Percentiles rank a stretch among this genome's conserved stretches.
phyloP scores from a whole-genome alignment of 2,329 filamentous ascomycete genomes.

The Clonostachys chloroleuca region DNA sequence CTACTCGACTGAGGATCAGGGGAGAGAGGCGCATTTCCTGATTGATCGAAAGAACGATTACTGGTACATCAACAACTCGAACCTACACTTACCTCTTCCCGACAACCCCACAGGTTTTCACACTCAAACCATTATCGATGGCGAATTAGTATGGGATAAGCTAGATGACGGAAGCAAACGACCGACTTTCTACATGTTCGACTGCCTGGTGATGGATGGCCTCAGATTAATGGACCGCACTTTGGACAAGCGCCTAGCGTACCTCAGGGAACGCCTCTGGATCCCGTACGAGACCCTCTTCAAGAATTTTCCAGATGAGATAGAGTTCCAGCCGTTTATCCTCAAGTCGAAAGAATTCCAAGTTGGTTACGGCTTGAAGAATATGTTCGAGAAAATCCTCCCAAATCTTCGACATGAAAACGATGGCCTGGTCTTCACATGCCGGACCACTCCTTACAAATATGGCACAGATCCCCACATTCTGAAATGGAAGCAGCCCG shows the following conservation, averaged over 20 bases:
- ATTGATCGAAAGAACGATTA: conserved; percentile 99
- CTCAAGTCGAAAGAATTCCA: conserved; percentile 88
- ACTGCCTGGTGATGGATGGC: conserved; percentile 80
- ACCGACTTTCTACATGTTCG: conserved; percentile 87
- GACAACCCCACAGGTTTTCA: conserved; percentile 67
- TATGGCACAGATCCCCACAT: conserved; percentile 91
- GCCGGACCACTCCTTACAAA: conserved; percentile 78
- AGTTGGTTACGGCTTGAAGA: conserved; percentile 80
- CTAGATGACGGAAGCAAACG: conserved; percentile 61
- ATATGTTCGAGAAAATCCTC: conserved; percentile 87
- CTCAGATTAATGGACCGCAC: conserved; percentile 72
- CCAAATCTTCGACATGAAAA: conserved; percentile 87
- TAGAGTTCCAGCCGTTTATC: conserved; percentile 68
- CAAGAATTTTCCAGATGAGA: conserved; percentile 64
- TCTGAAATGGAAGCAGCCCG: conserved; percentile 94
- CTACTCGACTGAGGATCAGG: conserved; percentile 70
- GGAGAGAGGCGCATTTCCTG: conserved; percentile 74
- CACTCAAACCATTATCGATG: conserved; percentile 78
- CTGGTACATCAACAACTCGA: conserved; percentile 69
- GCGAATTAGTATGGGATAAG: conserved; percentile 87
- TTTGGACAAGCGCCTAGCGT: conserved; percentile 83
- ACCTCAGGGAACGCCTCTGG: conserved; percentile 76
- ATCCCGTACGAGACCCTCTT: conserved; percentile 64
- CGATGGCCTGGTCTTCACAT: conserved; percentile 97
- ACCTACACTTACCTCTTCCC: conserved; percentile 76